Conservation (phyloP, 2,329 filamentous ascomycete species). For the Aspergillus sp. region DNA sequence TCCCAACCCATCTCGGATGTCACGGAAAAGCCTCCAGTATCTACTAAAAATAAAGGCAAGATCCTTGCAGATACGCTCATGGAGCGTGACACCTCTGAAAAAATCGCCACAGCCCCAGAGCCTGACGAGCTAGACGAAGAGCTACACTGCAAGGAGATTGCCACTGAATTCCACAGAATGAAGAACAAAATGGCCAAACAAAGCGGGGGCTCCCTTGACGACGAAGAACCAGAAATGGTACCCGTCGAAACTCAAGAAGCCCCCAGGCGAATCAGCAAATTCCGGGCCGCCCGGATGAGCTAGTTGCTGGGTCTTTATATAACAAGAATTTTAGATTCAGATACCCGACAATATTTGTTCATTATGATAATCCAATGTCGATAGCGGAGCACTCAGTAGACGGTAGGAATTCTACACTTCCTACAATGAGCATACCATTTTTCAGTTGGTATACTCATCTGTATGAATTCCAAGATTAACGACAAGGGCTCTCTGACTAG, state of each 20-base stretch:
- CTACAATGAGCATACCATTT: slow-evolving; percentile 16
- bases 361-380: neutral
- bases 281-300: slow-evolving; percentile 48
- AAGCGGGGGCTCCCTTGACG: slow-evolving; percentile 77
- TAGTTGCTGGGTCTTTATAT: slow-evolving; percentile 16
- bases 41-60: slow-evolving; percentile 46
- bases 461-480: slow-evolving; percentile 31
- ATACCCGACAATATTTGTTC: slow-evolving; percentile 11
- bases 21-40: slow-evolving; percentile 22
- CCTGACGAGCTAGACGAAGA: slow-evolving; percentile 71
- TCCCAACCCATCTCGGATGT: slow-evolving; percentile 36
- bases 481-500: slow-evolving; percentile 39
- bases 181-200: slow-evolving; percentile 80
- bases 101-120: slow-evolving; percentile 39
- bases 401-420: neutral
- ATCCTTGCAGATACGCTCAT: slow-evolving; percentile 61
- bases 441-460: slow-evolving; percentile 20
- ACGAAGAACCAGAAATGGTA: slow-evolving; percentile 66
- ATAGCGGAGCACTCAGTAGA: neutral
- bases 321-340: slow-evolving; percentile 15
- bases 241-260: slow-evolving; percentile 65
- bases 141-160: slow-evolving; percentile 73
- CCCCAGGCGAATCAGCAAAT: slow-evolving; percentile 45
- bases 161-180: slow-evolving; percentile 77
- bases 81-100: slow-evolving; percentile 47